These are phyloP conservation scores for Termitomyces sp. DNA, from an alignment of 768 basidiomycete species.

Conservation along the genomic window DNA sequence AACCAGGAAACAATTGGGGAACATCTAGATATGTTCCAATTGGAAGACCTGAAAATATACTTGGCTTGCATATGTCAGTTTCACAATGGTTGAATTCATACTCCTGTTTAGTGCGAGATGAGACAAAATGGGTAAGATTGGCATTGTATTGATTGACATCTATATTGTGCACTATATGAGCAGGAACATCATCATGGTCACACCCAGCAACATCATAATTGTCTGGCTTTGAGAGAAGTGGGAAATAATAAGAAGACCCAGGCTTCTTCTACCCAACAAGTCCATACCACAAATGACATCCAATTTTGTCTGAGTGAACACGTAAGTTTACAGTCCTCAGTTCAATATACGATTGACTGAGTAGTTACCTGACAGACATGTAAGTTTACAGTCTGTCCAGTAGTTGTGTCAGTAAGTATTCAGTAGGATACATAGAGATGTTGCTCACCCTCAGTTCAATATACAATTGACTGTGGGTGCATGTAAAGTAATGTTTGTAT, in stretches of 20 bases:
- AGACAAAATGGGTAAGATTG: not conserved
- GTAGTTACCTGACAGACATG: too few species aligned
- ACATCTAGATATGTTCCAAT: conserved; percentile 12
- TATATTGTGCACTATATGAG: not conserved
- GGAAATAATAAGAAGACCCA: conserved; percentile 19
- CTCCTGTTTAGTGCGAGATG: not conserved
- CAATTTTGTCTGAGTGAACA: conserved; percentile 8
- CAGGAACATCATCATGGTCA: too few species aligned
- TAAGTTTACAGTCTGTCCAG: too few species aligned
- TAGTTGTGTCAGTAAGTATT: too few species aligned
- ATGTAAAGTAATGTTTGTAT: too few species aligned
- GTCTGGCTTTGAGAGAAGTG: conserved; percentile 15
- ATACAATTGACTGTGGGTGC: too few species aligned
- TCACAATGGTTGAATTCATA: not conserved
- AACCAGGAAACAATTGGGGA: conserved; percentile 13
- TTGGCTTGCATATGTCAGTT: not conserved
- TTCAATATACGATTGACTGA: too few species aligned
- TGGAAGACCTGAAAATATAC: not conserved
- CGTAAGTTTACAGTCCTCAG: too few species aligned
- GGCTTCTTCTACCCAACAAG: conserved; percentile 20
- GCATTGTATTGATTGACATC: not conserved
- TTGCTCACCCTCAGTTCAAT: too few species aligned
- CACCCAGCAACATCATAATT: conserved; percentile 16
- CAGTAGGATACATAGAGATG: too few species aligned
- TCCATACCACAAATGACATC: conserved; percentile 14